These are phyloP conservation scores for Globomyces pollinis-pini DNA, from an alignment of 192 early-diverging fungal genomes.

Conservation along the genomic window DNA sequence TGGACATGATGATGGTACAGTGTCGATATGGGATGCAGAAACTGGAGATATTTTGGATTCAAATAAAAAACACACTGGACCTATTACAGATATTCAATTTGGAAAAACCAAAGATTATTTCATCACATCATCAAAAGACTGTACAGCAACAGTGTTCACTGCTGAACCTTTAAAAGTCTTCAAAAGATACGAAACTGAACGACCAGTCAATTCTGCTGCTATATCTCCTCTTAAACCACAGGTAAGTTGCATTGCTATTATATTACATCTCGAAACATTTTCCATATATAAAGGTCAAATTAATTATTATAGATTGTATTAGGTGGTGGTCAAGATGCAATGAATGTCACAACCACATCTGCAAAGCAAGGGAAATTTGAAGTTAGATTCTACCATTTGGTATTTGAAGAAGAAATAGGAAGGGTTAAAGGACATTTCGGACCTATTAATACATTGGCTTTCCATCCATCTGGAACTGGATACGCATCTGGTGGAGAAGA, in stretches of 20 bases:
- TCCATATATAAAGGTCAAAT: too few species aligned
- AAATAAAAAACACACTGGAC: conserved; percentile 56
- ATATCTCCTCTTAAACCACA: conserved; percentile 72
- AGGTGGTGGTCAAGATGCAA: conserved; percentile 98
- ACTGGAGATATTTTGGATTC: conserved; percentile 61
- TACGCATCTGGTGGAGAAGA: conserved; percentile 92
- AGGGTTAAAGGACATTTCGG: conserved; percentile 98
- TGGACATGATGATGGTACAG: conserved; percentile 87
- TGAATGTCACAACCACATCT: conserved; percentile 88
- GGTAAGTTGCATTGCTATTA: conserved; percentile 13
- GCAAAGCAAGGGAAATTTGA: conserved; percentile 95
- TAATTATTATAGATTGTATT: conserved; percentile 36
- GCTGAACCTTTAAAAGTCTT: conserved; percentile 71
- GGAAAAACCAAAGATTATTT: conserved; percentile 82
- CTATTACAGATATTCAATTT: conserved; percentile 92
- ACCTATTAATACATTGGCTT: conserved; percentile 97
- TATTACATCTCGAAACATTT: too few species aligned
- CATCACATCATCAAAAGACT: conserved; percentile 94
- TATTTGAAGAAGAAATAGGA: conserved; percentile 94
- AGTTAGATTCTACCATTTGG: conserved; percentile 89
- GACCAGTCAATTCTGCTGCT: conserved; percentile 85
- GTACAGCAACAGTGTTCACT: conserved; percentile 82
- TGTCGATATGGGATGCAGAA: conserved; percentile 85
- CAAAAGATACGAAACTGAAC: conserved; percentile 79
- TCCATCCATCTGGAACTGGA: conserved; percentile 87